Conservation (phyloP, 108 stramenopile genomes). For the Licmophora abbreviata region DNA sequence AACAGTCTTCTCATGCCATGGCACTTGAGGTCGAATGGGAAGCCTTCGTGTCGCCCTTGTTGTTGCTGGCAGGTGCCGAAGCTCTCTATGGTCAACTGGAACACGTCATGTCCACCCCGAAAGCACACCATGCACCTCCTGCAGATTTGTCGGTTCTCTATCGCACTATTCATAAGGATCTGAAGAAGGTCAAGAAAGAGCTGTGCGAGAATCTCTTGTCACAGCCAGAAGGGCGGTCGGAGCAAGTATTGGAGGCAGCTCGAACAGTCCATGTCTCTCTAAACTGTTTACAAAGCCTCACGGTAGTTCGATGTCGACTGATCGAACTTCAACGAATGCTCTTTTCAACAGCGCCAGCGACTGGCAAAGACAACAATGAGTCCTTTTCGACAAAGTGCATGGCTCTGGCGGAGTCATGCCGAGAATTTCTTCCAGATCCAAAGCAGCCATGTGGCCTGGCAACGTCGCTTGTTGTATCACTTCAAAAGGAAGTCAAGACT, state of each 20-base stretch:
- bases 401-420: no score
- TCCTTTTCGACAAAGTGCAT: no score
- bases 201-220: neutral
- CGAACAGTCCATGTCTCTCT: neutral
- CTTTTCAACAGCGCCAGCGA: no score
- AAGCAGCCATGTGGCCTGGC: no score
- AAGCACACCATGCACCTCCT: neutral
- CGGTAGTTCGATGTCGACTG: no score
- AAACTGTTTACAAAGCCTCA: no score
- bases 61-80: slow-evolving; percentile 24
- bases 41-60: slow-evolving; percentile 30
- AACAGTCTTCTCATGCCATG: no score
- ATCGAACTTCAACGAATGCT: no score
- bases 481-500: no score
- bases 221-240: neutral
- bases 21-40: slow-evolving; percentile 24
- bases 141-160: neutral
- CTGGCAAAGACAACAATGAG: no score
- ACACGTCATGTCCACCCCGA: slow-evolving; percentile 10
- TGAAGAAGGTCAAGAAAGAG: neutral
- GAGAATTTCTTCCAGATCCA: no score
- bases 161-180: neutral
- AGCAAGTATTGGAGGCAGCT: neutral
- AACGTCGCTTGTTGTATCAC: no score
- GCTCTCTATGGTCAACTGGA: slow-evolving; percentile 28